Base-by-base conservation (phyloP, 306 rosid genomes). In the Betula pendula region DNA sequence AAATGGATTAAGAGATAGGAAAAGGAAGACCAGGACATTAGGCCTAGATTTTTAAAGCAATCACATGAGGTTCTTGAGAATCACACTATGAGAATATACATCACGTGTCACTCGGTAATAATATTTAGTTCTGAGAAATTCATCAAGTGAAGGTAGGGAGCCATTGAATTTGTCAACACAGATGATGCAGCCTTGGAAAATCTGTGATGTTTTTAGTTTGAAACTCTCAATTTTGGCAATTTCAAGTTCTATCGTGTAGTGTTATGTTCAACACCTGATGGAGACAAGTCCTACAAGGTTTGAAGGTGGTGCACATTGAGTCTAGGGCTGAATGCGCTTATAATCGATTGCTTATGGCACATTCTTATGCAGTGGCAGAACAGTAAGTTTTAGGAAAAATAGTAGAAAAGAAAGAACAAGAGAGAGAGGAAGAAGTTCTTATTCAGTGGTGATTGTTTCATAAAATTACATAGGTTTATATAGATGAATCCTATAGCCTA, bases 31-130 rank as follows among this genome's bases (percentile, higher is more conserved):
- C 10, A 15, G 38, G 68, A 62, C n/a, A 3, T 31, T 31, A 62
- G 20, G 38, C 47, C 47, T 65, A 38, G 70, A 62, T 65, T 65
- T 65, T 45, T 65, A 35, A 65, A 22, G 24, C 24, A 38, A 65
- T 3, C 15, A 19, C 48, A 29, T 0, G 14, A 65, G 29, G 27
- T 38, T n/a, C 70, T 35, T 38, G 70, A 38, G 70, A 44, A 35
- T 38, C 19, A 13, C 45, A 9, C 70, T 48, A 19, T n/a, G 14
- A 56, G 45, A 31, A 40, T 7, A 16, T 63, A 15, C 2, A 5
- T 31, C 24, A 38, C 6, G 45, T 40, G 11, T 38, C 70, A 56
- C 53, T 19, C 20, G 12, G n/a, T 24, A 31, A 15, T 62, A 35
- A 65, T 65, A 65, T 65, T 3, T 65, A 24, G 42, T 15, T 29